Conservation (phyloP, 2,329 filamentous ascomycete genomes). For the Alternaria tenuissima region DNA sequence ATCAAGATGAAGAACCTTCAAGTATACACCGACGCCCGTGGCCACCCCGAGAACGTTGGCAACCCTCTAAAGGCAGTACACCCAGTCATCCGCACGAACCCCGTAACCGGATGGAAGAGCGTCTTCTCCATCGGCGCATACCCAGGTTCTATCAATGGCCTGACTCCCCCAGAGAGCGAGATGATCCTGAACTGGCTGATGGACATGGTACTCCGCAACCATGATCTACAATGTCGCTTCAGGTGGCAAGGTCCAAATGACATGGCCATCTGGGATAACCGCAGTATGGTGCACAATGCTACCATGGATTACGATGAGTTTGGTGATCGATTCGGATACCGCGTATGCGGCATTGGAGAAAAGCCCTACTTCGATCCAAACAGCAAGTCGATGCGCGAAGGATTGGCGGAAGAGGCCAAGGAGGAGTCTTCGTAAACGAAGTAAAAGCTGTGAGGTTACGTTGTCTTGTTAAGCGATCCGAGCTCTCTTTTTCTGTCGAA, state of each 20-base stretch:
- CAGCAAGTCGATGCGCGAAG: slow-evolving; percentile 57
- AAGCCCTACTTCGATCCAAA: slow-evolving; percentile 62
- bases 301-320: slow-evolving; percentile 66
- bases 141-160: slow-evolving; percentile 10
- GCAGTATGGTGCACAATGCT: slow-evolving; percentile 63
- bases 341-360: slow-evolving; percentile 64
- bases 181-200: slow-evolving; percentile 13
- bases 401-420: slow-evolving; percentile 30
- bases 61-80: slow-evolving; percentile 57
- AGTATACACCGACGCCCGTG: slow-evolving; percentile 47
- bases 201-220: slow-evolving; percentile 41
- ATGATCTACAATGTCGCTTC: slow-evolving; percentile 54
- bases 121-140: slow-evolving; percentile 53
- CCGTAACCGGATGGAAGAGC: slow-evolving; percentile 65
- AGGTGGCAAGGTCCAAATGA: slow-evolving; percentile 42
- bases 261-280: slow-evolving; percentile 69
- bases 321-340: slow-evolving; percentile 61
- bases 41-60: slow-evolving; percentile 61
- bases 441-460: background rate
- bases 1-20: slow-evolving; percentile 8
- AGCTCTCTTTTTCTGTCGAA: background rate
- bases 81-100: slow-evolving; percentile 65
- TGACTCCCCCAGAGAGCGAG: slow-evolving; percentile 9
- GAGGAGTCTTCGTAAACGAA: slow-evolving; percentile 1
- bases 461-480: background rate